Base-by-base conservation (phyloP, 2,329 filamentous ascomycete species). In the Xylaria sp. region DNA sequence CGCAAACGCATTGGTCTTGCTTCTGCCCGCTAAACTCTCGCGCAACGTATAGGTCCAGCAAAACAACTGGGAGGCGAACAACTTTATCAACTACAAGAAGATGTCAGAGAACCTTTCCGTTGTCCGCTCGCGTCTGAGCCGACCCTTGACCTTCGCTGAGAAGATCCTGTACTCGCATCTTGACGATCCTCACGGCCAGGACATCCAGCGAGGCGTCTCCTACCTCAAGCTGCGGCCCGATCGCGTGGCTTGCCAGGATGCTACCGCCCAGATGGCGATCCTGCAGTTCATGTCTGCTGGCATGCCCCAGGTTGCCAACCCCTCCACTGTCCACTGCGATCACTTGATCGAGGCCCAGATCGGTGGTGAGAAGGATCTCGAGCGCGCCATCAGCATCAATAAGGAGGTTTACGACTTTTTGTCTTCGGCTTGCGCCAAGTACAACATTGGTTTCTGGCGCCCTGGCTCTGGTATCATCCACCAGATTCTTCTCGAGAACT, bases 71-170 rank as follows among this genome's bases (percentile, higher is more conserved):
- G 95, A 99, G 82, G 90, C 93, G 80, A 87, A 86, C 80, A 95
- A 96, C 86, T 97, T 92, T 85, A 97, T 98, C 86, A 97, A 97
- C 87, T 99, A 99, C 80, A 93, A 92, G 87, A 97, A 97, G 87
- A 97, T 98, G 93, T 93, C 91, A 73, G 93, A 98, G 84, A 98
- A 97, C 86, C 87, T 99, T 64, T 84, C 88, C 74, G 88, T 99
- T 78, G 95, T 99, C 71, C 91, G 95, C 75, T 79, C 83, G 73
- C 90, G 95, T 74, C 87, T 99, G 70, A 96, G 97, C 83, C 90
- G 92, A 72, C 95, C 95, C 71, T 87, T 99, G 73, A 95, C 93
- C 72, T 97, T 90, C 78, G 92, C 93, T 77, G 95, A 99, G 87
- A 99, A 99, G 88, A 93, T 99, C 74, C 87, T 98, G 72, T 99